These are phyloP conservation scores for Eleusine coracana DNA, from an alignment of 176 grass and related monocot species.

Conservation along the genomic window DNA sequence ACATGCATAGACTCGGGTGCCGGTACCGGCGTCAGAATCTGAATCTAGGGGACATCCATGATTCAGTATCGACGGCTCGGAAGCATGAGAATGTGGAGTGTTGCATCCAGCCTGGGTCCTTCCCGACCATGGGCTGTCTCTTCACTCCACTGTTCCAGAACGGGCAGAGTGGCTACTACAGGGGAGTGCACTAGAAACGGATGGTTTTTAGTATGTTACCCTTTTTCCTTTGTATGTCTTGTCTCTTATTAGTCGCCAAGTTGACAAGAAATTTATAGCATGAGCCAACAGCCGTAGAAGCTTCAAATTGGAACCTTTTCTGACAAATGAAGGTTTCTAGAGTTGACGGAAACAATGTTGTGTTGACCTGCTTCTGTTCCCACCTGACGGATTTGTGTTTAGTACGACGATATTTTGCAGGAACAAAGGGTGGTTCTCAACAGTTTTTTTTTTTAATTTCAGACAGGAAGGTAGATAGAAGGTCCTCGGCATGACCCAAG, in stretches of 20 bases:
- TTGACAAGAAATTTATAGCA: slow-evolving; percentile 25
- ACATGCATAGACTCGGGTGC: slow-evolving; percentile 28
- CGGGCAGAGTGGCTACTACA: slow-evolving; percentile 24
- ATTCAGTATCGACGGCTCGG: slow-evolving; percentile 37
- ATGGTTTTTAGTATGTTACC: slow-evolving; percentile 33
- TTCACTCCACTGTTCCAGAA: slow-evolving; percentile 24
- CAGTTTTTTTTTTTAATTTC: background rate
- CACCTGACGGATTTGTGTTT: background rate
- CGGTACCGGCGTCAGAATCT: slow-evolving; percentile 37
- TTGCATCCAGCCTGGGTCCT: slow-evolving; percentile 12
- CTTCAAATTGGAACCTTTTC: background rate
- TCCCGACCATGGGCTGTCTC: background rate
- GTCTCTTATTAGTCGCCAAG: slow-evolving; percentile 5
- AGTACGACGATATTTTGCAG: background rate
- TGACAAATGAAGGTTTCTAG: background rate
- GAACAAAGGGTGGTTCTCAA: background rate
- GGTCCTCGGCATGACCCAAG: background rate
- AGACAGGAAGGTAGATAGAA: background rate
- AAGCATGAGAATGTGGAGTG: slow-evolving; percentile 16
- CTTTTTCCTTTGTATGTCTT: slow-evolving; percentile 23
- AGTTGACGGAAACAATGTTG: background rate
- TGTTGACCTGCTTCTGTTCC: background rate
- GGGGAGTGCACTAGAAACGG: slow-evolving; percentile 37
- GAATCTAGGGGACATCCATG: slow-evolving; percentile 42
- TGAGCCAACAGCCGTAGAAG: slow-evolving; percentile 9